Evolutionary conservation across 163 green algal species (phyloP).

Genomic region (Smithsoniella earleae): DNA sequence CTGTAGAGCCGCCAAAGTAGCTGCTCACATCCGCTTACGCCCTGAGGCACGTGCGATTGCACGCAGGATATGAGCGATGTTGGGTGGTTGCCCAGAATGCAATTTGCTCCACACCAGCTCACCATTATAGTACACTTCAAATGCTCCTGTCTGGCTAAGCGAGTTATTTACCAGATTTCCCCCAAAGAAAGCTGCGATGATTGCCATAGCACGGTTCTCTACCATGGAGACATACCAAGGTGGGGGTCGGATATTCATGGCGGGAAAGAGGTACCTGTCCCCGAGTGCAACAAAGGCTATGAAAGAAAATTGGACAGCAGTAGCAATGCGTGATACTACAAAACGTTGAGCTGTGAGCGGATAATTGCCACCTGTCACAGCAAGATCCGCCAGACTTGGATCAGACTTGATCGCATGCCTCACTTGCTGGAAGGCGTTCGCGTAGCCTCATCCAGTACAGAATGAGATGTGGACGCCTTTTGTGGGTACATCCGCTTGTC

Average conservation of each 20-base stretch:
- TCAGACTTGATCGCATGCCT: conserved; percentile 2
- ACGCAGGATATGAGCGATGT: neutral
- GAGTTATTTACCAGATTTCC: conserved; percentile 37
- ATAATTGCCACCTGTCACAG: conserved; percentile 15
- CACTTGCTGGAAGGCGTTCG: conserved; percentile 23
- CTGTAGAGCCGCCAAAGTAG: neutral
- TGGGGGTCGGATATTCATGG: neutral
- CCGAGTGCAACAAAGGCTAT: conserved; percentile 22
- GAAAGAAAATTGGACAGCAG: conserved; percentile 9
- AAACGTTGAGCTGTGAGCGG: conserved; percentile 7
- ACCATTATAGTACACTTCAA: conserved; percentile 40
- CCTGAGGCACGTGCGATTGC: neutral
- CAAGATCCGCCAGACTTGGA: conserved; percentile 1
- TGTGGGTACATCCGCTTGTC: neutral
- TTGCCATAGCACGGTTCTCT: conserved; percentile 8
- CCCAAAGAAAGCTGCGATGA: conserved; percentile 29
- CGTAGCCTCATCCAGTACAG: conserved; percentile 27
- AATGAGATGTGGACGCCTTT: conserved; percentile 15
- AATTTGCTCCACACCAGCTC: conserved; percentile 32
- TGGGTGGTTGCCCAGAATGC: conserved; percentile 16
- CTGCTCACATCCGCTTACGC: neutral
- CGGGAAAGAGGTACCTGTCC: conserved; percentile 16
- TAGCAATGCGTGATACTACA: neutral
- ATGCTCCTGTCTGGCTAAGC: conserved; percentile 34
- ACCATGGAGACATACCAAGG: conserved; percentile 23